Evolutionary conservation across 2,329 filamentous ascomycete genomes (phyloP), one percentile per base, ranked within the genome.

Genomic region (Trichoderma atrobrunneum): DNA sequence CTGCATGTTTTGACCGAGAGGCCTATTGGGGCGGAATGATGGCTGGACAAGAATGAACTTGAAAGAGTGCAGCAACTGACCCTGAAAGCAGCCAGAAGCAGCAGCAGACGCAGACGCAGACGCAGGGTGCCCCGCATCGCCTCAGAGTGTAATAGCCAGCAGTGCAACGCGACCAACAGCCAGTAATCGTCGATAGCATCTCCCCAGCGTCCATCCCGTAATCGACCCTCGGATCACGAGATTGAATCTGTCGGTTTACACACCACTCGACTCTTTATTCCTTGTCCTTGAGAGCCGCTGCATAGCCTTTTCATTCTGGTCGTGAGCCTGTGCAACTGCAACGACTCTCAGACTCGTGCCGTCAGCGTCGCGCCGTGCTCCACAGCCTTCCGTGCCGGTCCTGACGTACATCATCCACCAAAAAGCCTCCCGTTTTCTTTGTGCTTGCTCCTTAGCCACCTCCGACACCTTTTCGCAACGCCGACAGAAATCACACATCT

Each of bases 341-440:
- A 48, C 70, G 7, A 69, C 57, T 14, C 10, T 12, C 32, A 36
- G 64, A 72, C 51, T 68, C 39, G 71, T 72, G 64, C 71, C 64
- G 71, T 72, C 71, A 72, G 71, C 69, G 32, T 72, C 71, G 64
- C 64, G 71, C 71, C 71, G 71, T 72, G 57, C 71, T 72, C 71
- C 71, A 72, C 66, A 65, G 67, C 65, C 63, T 62, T 70, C 72
- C 66, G 72, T 69, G 65, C 72, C 72, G 66, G 71, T 67, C 72
- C 67, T 72, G 72, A 72, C 72, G 72, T 72, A 72, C 56, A 36
- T 70, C 72, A 68, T 72, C 72, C 72, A 65, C 71, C 71, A 63
- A 70, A 70, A 61, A 66, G 63, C 65, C 71, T 66, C 65, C 71
- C 71, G 71, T 72, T 68, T 72, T 61, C 30, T 61, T 68, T 67